Evolutionary conservation across 108 stramenopile genomes (phyloP), one percentile per base, ranked within the genome.

Genomic region (Epipyxis sp.): DNA sequence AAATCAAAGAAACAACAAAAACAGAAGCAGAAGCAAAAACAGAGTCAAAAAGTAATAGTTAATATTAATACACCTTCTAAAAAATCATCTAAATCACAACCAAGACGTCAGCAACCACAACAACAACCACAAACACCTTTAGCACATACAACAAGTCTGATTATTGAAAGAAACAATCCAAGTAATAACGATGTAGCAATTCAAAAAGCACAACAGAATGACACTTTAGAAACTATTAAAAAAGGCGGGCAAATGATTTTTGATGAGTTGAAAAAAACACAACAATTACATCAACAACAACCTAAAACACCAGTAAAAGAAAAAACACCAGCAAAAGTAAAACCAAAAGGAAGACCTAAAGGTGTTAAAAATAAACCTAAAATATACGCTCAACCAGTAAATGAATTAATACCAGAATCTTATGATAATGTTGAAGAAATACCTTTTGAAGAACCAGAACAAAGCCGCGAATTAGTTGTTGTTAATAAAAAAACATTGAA

Each of bases 171-270:
- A 20, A 57, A 57, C 54, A 57, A 57, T 20, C 54, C 54, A 57
- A 57, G 25, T 57, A 25, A 57, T 57, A 25, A 57, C 25, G 54
- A 57, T 57, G 16, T 57, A 57, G 25, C 54, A 57, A 25, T 57
- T 57, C 54, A 57, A 57, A 57, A 16, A 57, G 54, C 54, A 16
- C 54, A 57, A 57, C n/a, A n/a, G n/a, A n/a, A n/a, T n/a, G n/a
- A n/a, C n/a, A 57, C 54, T 20, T 16, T 57, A 57, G 54, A 57
- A 57, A 20, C 54, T 20, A 57, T 57, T 57, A 57, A 20, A 57
- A 16, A 57, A 25, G 20, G 25, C 54, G 20, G 16, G 16, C 54
- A 57, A 25, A 20, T 57, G 54, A 20, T 20, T 20, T 20, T 57
- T 20, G 16, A 57, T 20, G 54, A 57, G 54, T 57, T 57, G 20